Base-by-base conservation (phyloP, 345 rosid genomes). In the Punica granatum region DNA sequence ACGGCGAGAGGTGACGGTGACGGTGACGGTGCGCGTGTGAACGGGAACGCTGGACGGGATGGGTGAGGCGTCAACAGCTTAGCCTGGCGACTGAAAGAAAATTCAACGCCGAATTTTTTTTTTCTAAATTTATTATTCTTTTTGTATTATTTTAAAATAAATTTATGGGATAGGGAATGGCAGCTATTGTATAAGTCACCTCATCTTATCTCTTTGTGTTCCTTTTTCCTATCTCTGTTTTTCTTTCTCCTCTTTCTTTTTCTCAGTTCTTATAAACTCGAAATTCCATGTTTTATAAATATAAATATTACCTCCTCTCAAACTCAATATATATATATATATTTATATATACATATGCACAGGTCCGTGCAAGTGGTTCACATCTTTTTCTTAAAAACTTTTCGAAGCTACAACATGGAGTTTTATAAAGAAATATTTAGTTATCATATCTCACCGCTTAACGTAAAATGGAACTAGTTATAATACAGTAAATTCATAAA, bases 1-100 rank as follows among this genome's bases (percentile, higher is more conserved):
- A 63, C 66, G 66, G 66, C 48, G 66, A 25, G 33, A 44, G 35
- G 28, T 56, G 31, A 56, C 61, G 61, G 61, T 56, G 61, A n/a
- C 12, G 3, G 25, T 34, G 43, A 61, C 65, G 65, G 65, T 62
- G 25, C 63, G 63, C 4, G 19, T 19, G 36, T 16, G 64, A n/a
- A n/a, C n/a, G n/a, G n/a, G n/a, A n/a, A n/a, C n/a, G n/a, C n/a
- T n/a, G n/a, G n/a, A n/a, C n/a, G n/a, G n/a, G n/a, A n/a, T n/a
- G 64, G n/a, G 37, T 10, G 37, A 34, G 35, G 10, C 21, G 64
- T 36, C 64, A 36, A 36, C 64, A 18, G 26, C 64, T n/a, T n/a
- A n/a, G n/a, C n/a, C n/a, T n/a, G n/a, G n/a, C 28, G 49, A 63
- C n/a, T 63, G 42, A 28, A 36, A 63, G 28, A 63, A 41, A 35